A percentile compares a stretch with the other conserved stretches of the same genome.
These are phyloP conservation scores for Dioszegia aurantiaca DNA, from an alignment of 768 basidiomycete genomes.

Conservation along the genomic window DNA sequence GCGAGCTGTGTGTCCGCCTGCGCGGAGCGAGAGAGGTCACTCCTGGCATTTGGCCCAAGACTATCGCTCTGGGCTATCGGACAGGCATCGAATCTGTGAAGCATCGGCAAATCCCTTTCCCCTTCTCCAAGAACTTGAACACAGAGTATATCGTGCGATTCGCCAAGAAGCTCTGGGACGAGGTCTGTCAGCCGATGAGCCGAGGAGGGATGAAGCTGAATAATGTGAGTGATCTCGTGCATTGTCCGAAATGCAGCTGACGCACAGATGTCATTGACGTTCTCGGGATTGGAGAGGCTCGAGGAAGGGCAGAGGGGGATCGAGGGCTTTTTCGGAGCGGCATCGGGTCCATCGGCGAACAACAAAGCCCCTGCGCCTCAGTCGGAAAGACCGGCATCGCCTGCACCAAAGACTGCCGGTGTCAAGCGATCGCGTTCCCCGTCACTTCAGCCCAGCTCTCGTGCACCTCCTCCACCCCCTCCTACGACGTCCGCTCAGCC, in stretches of 20 bases:
- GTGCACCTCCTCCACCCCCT: conserved; percentile 15
- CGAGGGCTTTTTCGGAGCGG: conserved; percentile 73
- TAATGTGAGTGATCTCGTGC: conserved; percentile 55
- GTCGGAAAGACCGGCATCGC: too few species aligned
- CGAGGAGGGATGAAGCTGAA: conserved; percentile 62
- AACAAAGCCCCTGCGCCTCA: too few species aligned
- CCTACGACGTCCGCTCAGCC: conserved; percentile 6
- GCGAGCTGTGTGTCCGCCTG: conserved; percentile 80
- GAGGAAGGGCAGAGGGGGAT: conserved; percentile 75
- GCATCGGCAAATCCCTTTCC: conserved; percentile 84
- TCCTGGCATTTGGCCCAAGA: conserved; percentile 86
- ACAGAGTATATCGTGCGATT: conserved; percentile 72
- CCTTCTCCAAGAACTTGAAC: conserved; percentile 69
- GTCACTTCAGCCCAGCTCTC: conserved; percentile 14
- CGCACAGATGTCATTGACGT: conserved; percentile 42
- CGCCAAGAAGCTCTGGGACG: conserved; percentile 81
- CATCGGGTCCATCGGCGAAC: not conserved
- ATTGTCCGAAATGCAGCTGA: conserved; percentile 1
- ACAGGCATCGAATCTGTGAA: conserved; percentile 67
- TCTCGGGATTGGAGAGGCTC: conserved; percentile 43
- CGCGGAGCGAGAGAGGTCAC: conserved; percentile 71
- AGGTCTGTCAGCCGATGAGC: conserved; percentile 63
- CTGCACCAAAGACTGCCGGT: not conserved
- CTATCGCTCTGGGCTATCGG: conserved; percentile 72
- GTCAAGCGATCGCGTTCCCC: conserved; percentile 25